Percentiles rank a stretch among this genome's conserved stretches.
Evolutionary conservation across 2,329 filamentous ascomycete species (phyloP).

Genomic region (Fusarium nodosum): DNA sequence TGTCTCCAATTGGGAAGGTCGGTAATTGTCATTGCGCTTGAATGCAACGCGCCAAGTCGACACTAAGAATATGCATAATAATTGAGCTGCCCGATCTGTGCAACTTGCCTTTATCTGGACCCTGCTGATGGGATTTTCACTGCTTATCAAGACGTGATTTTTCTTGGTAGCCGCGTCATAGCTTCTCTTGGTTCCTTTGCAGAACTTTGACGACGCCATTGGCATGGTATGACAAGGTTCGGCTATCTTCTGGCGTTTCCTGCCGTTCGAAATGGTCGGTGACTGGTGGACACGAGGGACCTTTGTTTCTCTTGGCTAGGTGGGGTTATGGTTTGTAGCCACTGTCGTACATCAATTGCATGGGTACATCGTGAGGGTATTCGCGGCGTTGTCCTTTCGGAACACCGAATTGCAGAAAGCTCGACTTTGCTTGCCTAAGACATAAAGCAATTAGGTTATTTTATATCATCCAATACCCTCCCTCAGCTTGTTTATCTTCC

Average conservation of each 20-base stretch:
- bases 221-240: background rate
- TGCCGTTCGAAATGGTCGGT: background rate
- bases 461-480: too few species aligned
- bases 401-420: background rate
- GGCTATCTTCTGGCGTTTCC: background rate
- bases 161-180: background rate
- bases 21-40: slow-evolving; percentile 17
- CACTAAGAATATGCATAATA: slow-evolving; percentile 39
- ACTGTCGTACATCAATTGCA: background rate
- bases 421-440: background rate
- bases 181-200: background rate
- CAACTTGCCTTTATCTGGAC: slow-evolving; percentile 6
- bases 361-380: background rate
- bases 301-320: slow-evolving; percentile 30
- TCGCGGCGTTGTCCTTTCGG: background rate
- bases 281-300: slow-evolving; percentile 1
- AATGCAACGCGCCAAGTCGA: slow-evolving; percentile 42
- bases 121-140: background rate
- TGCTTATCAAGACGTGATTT: slow-evolving; percentile 7
- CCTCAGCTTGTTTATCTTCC: too few species aligned
- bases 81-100: slow-evolving; percentile 41
- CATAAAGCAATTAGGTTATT: too few species aligned
- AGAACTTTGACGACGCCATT: background rate
- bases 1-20: slow-evolving; percentile 34
- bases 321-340: background rate